These are phyloP conservation scores for Aspergillus sp. DNA, from an alignment of 2,329 filamentous ascomycete genomes.

Conservation along the genomic window DNA sequence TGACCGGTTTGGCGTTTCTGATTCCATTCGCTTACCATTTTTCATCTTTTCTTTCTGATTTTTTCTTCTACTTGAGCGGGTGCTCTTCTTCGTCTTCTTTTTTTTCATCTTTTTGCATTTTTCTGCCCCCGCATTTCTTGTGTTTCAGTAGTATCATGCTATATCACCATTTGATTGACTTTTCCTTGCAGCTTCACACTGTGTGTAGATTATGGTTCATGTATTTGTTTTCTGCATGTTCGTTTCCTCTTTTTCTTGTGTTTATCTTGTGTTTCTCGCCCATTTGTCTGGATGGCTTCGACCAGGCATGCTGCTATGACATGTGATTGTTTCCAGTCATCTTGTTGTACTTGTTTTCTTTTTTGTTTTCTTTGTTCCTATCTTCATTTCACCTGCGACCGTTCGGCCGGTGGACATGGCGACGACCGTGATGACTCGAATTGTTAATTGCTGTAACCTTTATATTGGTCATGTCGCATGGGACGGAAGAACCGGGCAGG, in stretches of 20 bases:
- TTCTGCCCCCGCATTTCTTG: too few species aligned
- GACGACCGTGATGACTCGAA: too few species aligned
- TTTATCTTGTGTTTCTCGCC: background rate
- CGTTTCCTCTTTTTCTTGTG: background rate
- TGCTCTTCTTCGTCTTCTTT: background rate
- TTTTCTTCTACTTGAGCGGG: background rate
- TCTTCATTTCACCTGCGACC: too few species aligned
- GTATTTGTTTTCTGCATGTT: background rate
- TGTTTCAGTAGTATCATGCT: too few species aligned
- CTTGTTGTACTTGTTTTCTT: too few species aligned
- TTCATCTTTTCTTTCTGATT: background rate
- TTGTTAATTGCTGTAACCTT: too few species aligned
- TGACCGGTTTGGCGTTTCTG: conserved; percentile 24
- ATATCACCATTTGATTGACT: too few species aligned
- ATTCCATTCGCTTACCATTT: conserved; percentile 1
- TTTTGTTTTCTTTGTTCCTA: too few species aligned
- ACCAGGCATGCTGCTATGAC: background rate
- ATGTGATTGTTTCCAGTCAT: background rate
- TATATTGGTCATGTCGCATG: too few species aligned
- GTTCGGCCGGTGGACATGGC: too few species aligned
- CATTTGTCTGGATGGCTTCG: background rate
- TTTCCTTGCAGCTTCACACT: too few species aligned
- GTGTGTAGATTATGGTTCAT: background rate
- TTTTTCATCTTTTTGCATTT: background rate
- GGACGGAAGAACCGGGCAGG: too few species aligned